These are phyloP conservation scores for Trametes polyzona DNA, from an alignment of 1,284 basidiomycete genomes.

Conservation along the genomic window DNA sequence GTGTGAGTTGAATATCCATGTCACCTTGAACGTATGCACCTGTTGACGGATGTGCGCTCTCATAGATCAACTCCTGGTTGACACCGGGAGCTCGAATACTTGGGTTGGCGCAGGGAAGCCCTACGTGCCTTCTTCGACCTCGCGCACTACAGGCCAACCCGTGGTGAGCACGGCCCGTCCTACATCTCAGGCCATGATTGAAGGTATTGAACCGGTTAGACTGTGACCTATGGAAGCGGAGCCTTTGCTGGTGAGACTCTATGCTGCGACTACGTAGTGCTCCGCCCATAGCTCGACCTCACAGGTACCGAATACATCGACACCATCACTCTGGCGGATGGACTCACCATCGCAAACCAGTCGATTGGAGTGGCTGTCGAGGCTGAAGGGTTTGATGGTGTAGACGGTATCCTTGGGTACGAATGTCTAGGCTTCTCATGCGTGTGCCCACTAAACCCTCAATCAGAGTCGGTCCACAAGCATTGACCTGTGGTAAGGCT, in stretches of 20 bases:
- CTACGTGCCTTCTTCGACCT: conserved; percentile 25
- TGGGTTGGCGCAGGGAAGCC: conserved; percentile 35
- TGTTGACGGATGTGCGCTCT: neutral
- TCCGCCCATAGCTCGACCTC: no score
- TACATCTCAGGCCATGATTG: no score
- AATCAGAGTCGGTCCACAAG: conserved; percentile 52
- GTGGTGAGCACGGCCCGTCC: conserved; percentile 26
- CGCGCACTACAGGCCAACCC: conserved; percentile 24
- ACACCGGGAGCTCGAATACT: conserved; percentile 37
- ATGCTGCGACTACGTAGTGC: no score
- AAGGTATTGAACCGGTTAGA: conserved; percentile 15
- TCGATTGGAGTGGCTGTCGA: conserved; percentile 57
- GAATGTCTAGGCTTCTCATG: neutral
- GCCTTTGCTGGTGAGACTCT: conserved; percentile 43
- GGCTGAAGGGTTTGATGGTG: conserved; percentile 40
- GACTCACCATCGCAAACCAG: conserved; percentile 36
- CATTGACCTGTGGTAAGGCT: conserved; percentile 41
- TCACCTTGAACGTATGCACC: no score
- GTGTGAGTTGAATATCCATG: conserved; percentile 16
- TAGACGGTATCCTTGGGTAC: conserved; percentile 54
- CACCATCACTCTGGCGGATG: conserved; percentile 30
- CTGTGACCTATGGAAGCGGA: conserved; percentile 55
- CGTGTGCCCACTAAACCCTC: no score
- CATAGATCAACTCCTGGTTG: conserved; percentile 29
- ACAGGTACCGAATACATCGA: conserved; percentile 29